phyloP scores from a whole-genome alignment of 768 basidiomycete species.

The Boletus fagicola region DNA sequence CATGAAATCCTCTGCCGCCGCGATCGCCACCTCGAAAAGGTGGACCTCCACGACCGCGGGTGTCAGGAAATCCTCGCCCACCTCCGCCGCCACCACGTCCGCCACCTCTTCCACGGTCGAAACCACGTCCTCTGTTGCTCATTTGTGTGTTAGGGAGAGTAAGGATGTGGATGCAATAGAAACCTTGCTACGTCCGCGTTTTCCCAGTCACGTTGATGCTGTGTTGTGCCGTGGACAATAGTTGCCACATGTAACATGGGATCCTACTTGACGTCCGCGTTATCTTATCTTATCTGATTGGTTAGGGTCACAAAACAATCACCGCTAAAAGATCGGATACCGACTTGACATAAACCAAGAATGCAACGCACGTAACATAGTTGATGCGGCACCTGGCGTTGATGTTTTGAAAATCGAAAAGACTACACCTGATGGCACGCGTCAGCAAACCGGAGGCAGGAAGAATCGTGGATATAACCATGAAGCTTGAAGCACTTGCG shows the following conservation, averaged over 20 bases:
- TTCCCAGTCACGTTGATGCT: constrained; percentile 20
- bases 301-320: not conserved
- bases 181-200: not conserved
- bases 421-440: not conserved
- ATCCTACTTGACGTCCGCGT: not conserved
- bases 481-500: not conserved
- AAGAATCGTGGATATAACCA: not conserved
- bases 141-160: constrained; percentile 16
- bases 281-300: constrained; percentile 27
- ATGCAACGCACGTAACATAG: not conserved
- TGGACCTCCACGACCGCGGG: constrained; percentile 28
- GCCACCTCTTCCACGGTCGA: constrained; percentile 38
- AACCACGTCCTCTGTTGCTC: constrained; percentile 42
- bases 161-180: not conserved
- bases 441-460: not conserved
- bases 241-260: constrained; percentile 8
- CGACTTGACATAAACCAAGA: not conserved
- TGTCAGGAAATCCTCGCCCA: constrained; percentile 33
- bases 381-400: not conserved
- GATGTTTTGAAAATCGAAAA: not conserved
- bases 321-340: not conserved
- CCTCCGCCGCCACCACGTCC: constrained; percentile 35
- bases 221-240: constrained; percentile 10
- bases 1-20: constrained; percentile 32
- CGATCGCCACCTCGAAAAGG: constrained; percentile 30